Evolutionary conservation across 768 basidiomycete genomes (phyloP), one percentile per base, ranked within the genome.

Genomic region (Lentinula edodes): DNA sequence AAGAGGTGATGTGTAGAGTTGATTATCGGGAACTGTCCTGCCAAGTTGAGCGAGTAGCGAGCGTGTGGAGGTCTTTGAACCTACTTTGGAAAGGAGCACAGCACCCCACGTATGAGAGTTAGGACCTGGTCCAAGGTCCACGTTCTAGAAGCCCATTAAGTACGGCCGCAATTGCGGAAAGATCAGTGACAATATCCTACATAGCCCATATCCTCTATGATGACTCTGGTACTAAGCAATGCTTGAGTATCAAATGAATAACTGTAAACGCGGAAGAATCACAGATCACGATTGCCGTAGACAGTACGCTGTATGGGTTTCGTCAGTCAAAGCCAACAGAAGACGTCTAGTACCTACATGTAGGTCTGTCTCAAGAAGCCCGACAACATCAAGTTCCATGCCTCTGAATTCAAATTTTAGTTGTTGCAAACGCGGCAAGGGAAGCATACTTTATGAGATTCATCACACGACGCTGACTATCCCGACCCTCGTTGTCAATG

Each of bases 51-150:
- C 7, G 36, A 50, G n/a, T 6, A 13, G 18, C 2, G 20, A 6
- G 18, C 18, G n/a, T 15, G 5, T 16, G 16, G 35, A 20, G 20
- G 36, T 45, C 23, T 48, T 23, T 20, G 8, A 6, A 61, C 68
- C 42, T 64, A 83, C 90, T 78, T 94, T 93, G 3, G 91, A 91
- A 2, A 95, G 75, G 2, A 95, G 76, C 5, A 80, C 86, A 32
- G 89, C 89, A 52, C 93, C 93, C 93, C 93, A 95, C 0, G 93
- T 95, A 68, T 95, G 93, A 55, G 86, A 77, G 68, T 91, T 90
- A 2, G 93, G 92, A 43, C 91, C 91, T 3, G 93, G 94, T 2
- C 94, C 94, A 13, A 93, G 77, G 68, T 96, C 94, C 5, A 93
- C 89, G 69, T 94, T 85, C 91, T 94, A 64, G 39, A 9, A 62